Evolutionary conservation across 129 eudicot genomes (phyloP), one percentile per base, ranked within the genome.

Genomic region (Lactuca sativa): DNA sequence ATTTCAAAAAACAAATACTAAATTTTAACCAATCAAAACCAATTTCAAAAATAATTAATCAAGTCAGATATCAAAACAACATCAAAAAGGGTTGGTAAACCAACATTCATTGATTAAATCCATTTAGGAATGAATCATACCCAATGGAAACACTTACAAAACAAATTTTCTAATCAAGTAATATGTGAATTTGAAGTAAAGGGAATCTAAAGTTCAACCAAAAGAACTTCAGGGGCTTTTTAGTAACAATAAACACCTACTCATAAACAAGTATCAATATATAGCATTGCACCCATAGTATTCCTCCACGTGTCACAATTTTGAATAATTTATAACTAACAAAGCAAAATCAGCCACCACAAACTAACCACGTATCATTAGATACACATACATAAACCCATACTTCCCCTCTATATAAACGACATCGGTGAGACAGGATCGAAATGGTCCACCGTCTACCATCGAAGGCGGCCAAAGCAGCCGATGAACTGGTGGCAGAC

Each of bases 401-500:
- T 25, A 57, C 37, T 57, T 21, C 32, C 33, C n/a, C 49, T 41
- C 31, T 18, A 59, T 2, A 57, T 21, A 48, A 49, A 66, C 41
- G 43, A 49, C 21, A 31, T 31, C 21, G 53, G 18, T n/a, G 17
- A 64, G 34, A 37, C 18, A 64, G 37, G 6, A 37, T 16, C 31
- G n/a, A 63, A 63, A 37, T 44, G 51, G n/a, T 36, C 51, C 4
- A 17, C 33, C 33, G 25, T 31, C 43, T 18, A 63, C 55, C 53
- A 12, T 12, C 16, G 37, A 31, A 11, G 64, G 9, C 36, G 43
- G 43, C 11, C 64, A 14, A 6, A 17, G 12, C 59, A 8, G 67
- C 40, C 17, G 44, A 67, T 32, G 61, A 67, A 67, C 17, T 68
- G 21, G 53, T 55, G 62, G 63, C 73, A 18, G 73, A 55, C 55